Conservation (phyloP, 2,329 filamentous ascomycete genomes). For the Sporothrix curviconia region DNA sequence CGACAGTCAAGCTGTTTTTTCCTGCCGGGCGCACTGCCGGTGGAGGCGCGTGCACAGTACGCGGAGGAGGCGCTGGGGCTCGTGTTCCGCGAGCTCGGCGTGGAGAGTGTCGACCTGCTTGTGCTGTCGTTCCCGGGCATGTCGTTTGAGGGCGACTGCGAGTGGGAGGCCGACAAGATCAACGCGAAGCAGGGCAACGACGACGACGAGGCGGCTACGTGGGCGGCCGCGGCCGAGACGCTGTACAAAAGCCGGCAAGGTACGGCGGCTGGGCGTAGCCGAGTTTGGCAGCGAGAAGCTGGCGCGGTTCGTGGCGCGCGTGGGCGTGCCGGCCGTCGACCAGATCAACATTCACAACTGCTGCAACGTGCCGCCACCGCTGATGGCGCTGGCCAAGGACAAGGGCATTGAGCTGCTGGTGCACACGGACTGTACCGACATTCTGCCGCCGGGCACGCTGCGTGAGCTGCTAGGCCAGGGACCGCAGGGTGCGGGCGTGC, state of each 20-base stretch:
- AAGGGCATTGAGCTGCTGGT: conserved; percentile 81
- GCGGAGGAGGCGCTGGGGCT: conserved; percentile 71
- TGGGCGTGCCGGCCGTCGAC: conserved; percentile 70
- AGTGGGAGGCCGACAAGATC: conserved; percentile 62
- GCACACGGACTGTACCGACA: conserved; percentile 89
- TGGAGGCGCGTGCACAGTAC: conserved; percentile 59
- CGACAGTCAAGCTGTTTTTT: conserved; percentile 96
- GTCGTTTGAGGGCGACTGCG: conserved; percentile 87
- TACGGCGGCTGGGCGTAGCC: conserved; percentile 72
- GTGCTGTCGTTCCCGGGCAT: conserved; percentile 91
- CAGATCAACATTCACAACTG: conserved; percentile 96
- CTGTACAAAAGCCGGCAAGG: conserved; percentile 64
- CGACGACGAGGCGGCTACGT: conserved; percentile 61
- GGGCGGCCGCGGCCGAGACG: conserved; percentile 61
- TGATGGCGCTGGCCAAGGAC: conserved; percentile 77
- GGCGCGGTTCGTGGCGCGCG: conserved; percentile 64
- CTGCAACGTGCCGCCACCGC: conserved; percentile 85
- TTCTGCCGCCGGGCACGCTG: conserved; percentile 78
- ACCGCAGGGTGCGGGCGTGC: conserved; percentile 64
- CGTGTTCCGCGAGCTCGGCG: conserved; percentile 72
- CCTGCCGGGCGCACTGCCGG: conserved; percentile 62
- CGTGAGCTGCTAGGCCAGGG: conserved; percentile 74
- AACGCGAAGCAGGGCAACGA: conserved; percentile 58
- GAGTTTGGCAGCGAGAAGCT: conserved; percentile 88
- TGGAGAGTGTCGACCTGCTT: conserved; percentile 72